phyloP scores from a whole-genome alignment of 345 rosid genomes.

The Lepidium sativum region DNA sequence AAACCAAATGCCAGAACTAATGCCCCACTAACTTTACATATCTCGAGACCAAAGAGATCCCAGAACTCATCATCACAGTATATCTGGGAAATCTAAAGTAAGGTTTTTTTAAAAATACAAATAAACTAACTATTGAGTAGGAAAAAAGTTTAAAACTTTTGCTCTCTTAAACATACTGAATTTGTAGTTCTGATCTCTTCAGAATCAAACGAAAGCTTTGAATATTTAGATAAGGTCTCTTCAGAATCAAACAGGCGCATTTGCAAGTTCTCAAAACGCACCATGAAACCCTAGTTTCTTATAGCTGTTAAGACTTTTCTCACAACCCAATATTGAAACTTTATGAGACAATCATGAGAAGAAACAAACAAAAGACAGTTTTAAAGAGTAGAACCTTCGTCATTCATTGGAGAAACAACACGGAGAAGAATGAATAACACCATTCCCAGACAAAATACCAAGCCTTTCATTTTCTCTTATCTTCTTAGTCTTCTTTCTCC shows the following conservation, averaged over 20 bases:
- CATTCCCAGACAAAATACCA: conserved; percentile 6
- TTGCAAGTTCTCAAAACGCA: not conserved
- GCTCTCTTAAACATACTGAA: not conserved
- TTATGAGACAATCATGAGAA: not conserved
- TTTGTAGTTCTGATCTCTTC: not conserved
- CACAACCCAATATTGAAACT: not conserved
- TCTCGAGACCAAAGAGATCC: not conserved
- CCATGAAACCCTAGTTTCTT: not conserved
- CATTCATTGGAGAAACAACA: conserved; percentile 38
- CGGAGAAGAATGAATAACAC: conserved; percentile 24
- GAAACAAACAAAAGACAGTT: not conserved
- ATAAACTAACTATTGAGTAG: not conserved
- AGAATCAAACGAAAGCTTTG: not conserved
- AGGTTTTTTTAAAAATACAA: not conserved
- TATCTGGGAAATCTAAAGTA: not conserved
- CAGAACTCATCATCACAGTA: not conserved
- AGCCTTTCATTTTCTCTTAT: conserved; percentile 3
- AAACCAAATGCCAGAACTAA: not conserved
- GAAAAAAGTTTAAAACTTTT: not conserved
- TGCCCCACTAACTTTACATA: not conserved
- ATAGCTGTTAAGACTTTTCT: not conserved
- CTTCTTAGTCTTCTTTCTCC: not conserved
- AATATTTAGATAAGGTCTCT: not conserved
- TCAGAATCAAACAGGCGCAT: not conserved
- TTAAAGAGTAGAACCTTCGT: conserved; percentile 42